Conservation (phyloP, 1,284 basidiomycete species). For the Papiliotrema fonsecae region DNA sequence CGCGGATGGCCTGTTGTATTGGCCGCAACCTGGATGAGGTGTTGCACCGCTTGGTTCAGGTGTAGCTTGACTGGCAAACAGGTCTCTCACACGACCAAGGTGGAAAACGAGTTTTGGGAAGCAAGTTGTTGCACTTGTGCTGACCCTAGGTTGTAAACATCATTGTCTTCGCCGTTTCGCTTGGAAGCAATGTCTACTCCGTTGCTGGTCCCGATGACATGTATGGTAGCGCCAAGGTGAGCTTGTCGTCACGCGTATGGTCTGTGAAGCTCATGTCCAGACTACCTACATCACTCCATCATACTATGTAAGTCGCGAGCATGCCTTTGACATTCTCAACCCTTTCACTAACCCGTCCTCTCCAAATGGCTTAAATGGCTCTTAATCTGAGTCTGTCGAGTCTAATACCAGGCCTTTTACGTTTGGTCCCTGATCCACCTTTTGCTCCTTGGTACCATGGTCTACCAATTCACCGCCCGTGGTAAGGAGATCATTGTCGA, state of each 20-base stretch:
- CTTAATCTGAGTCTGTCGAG: slow-evolving; percentile 64
- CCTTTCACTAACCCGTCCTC: too few species aligned
- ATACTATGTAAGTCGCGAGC: slow-evolving; percentile 57
- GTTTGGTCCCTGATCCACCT: slow-evolving; percentile 54
- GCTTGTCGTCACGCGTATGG: not conserved
- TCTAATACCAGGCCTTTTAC: slow-evolving; percentile 50
- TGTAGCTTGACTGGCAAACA: too few species aligned
- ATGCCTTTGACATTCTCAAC: too few species aligned
- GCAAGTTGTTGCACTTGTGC: too few species aligned
- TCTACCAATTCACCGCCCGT: slow-evolving; percentile 71
- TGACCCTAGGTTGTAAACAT: slow-evolving; percentile 59
- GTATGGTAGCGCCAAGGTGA: slow-evolving; percentile 34
- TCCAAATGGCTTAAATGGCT: too few species aligned
- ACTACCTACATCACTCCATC: slow-evolving; percentile 87
- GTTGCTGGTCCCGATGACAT: slow-evolving; percentile 66
- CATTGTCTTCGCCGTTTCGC: slow-evolving; percentile 63
- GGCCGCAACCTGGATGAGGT: too few species aligned
- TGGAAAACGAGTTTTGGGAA: too few species aligned
- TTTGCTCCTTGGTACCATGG: slow-evolving; percentile 76
- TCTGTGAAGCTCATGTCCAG: slow-evolving; percentile 52
- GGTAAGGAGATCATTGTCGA: slow-evolving; percentile 79
- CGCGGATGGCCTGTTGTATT: too few species aligned
- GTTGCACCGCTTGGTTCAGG: too few species aligned
- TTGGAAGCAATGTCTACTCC: slow-evolving; percentile 72
- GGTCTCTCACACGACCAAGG: too few species aligned